These are phyloP conservation scores for Gaertneriomyces semiglobifer DNA, from an alignment of 192 early-diverging fungal genomes.

Conservation along the genomic window DNA sequence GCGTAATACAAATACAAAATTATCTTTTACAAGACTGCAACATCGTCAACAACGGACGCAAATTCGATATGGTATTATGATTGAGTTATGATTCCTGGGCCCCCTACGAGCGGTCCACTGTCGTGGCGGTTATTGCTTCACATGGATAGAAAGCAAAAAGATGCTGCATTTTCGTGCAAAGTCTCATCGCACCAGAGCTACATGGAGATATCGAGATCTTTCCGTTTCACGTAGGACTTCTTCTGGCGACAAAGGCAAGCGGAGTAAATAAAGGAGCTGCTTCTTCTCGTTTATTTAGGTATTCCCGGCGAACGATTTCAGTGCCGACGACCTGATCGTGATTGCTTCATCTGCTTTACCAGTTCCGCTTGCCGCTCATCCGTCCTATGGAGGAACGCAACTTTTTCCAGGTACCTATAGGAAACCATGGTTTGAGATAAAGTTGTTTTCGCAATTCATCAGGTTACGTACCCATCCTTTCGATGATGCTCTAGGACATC, in stretches of 20 bases:
- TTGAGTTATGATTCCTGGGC: no score
- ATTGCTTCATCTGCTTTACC: slow-evolving; percentile 34
- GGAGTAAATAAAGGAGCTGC: background rate
- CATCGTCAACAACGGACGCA: slow-evolving; percentile 1
- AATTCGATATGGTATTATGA: background rate
- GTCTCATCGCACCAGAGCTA: no score
- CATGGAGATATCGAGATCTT: no score
- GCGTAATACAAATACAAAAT: no score
- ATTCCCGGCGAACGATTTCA: background rate
- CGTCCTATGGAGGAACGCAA: slow-evolving; percentile 61
- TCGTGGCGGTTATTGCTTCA: no score
- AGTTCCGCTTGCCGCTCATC: slow-evolving; percentile 57
- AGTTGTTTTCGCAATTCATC: background rate
- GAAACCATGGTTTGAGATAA: slow-evolving; percentile 5
- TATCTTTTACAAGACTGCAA: no score
- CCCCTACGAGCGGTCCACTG: no score
- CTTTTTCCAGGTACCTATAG: slow-evolving; percentile 61
- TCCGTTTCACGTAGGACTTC: background rate
- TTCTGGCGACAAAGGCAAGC: background rate
- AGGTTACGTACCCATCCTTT: slow-evolving; percentile 56
- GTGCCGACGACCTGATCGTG: no score
- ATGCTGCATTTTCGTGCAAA: no score
- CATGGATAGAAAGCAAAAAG: no score
- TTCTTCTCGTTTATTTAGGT: background rate
- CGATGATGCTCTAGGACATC: slow-evolving; percentile 62